Percentiles rank a stretch among this genome's conserved stretches.
Evolutionary conservation across 768 basidiomycete species (phyloP).

Genomic region (Pleurotus cornucopiae): DNA sequence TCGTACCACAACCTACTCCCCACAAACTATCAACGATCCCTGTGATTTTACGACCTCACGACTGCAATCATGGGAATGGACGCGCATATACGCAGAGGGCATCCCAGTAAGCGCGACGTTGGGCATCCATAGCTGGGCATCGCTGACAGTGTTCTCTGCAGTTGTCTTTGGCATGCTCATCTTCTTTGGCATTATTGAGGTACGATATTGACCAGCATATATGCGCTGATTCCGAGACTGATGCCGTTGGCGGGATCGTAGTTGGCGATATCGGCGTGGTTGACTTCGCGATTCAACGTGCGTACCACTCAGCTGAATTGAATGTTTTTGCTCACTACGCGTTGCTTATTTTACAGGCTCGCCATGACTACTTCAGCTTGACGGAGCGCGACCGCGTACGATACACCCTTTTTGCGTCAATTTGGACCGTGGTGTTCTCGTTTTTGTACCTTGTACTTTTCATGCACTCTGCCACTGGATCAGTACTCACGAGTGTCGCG

Average conservation of each 20-base stretch:
- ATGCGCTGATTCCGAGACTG: not conserved
- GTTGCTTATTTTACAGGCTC: slow-evolving; percentile 11
- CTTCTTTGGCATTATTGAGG: slow-evolving; percentile 66
- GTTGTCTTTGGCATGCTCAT: slow-evolving; percentile 53
- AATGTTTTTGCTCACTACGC: not conserved
- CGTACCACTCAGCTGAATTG: not conserved
- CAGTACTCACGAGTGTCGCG: slow-evolving; percentile 53
- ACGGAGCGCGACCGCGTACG: slow-evolving; percentile 58
- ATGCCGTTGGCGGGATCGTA: slow-evolving; percentile 18
- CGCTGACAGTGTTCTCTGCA: slow-evolving; percentile 14
- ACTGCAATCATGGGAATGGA: slow-evolving; percentile 9
- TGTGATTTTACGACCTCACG: not conserved
- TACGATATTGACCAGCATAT: slow-evolving; percentile 18
- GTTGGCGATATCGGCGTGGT: slow-evolving; percentile 72
- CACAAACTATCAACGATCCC: slow-evolving; percentile 3
- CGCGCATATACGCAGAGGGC: slow-evolving; percentile 34
- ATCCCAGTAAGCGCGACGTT: slow-evolving; percentile 41
- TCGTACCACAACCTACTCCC: slow-evolving; percentile 1
- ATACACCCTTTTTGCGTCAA: slow-evolving; percentile 66
- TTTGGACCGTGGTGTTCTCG: slow-evolving; percentile 64
- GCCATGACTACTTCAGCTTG: slow-evolving; percentile 44
- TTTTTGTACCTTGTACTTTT: slow-evolving; percentile 52
- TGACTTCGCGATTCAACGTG: slow-evolving; percentile 55
- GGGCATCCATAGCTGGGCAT: slow-evolving; percentile 2
- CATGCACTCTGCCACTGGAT: slow-evolving; percentile 43